Percentiles rank a stretch among this genome's conserved stretches.
Conservation (phyloP, 2,329 filamentous ascomycete genomes). For the Tolypocladium tundrense region DNA sequence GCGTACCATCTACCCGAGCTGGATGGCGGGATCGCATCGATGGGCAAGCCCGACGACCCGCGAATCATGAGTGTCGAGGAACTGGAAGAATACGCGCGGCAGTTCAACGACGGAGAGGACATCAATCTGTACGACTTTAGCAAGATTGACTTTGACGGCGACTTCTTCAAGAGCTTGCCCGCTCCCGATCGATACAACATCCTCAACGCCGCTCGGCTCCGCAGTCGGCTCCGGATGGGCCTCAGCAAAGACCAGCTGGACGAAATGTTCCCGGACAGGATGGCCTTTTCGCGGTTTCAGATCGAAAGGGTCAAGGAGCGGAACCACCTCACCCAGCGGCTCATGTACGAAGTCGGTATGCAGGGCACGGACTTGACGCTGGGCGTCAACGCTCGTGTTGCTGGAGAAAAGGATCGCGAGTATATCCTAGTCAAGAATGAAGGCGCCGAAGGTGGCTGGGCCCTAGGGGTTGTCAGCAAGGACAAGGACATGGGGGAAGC, state of each 20-base stretch:
- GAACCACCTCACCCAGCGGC: constrained; percentile 84
- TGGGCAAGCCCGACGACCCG: constrained; percentile 86
- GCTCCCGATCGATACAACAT: constrained; percentile 93
- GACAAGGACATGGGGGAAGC: constrained; percentile 69
- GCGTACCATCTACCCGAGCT: constrained; percentile 91
- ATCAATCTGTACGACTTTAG: constrained; percentile 91
- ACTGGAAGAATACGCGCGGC: constrained; percentile 82
- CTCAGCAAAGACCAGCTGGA: constrained; percentile 94
- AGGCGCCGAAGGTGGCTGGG: constrained; percentile 91
- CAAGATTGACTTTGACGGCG: constrained; percentile 94
- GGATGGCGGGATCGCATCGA: constrained; percentile 65
- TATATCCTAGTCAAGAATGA: constrained; percentile 96
- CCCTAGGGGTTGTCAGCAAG: constrained; percentile 81
- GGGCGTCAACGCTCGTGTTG: constrained; percentile 55
- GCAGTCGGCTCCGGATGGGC: constrained; percentile 87
- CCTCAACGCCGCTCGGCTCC: constrained; percentile 79
- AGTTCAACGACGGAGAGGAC: constrained; percentile 88
- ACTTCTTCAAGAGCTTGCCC: constrained; percentile 89
- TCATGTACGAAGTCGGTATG: constrained; percentile 95
- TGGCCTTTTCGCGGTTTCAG: constrained; percentile 95
- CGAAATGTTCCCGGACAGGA: constrained; percentile 91
- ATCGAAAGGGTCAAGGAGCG: constrained; percentile 88
- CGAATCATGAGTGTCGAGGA: constrained; percentile 95
- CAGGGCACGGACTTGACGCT: constrained; percentile 63
- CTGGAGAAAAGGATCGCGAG: constrained; percentile 80